Evolutionary conservation across 1,284 basidiomycete species (phyloP), one percentile per base, ranked within the genome.

Genomic region (Kwoniella shivajii): DNA sequence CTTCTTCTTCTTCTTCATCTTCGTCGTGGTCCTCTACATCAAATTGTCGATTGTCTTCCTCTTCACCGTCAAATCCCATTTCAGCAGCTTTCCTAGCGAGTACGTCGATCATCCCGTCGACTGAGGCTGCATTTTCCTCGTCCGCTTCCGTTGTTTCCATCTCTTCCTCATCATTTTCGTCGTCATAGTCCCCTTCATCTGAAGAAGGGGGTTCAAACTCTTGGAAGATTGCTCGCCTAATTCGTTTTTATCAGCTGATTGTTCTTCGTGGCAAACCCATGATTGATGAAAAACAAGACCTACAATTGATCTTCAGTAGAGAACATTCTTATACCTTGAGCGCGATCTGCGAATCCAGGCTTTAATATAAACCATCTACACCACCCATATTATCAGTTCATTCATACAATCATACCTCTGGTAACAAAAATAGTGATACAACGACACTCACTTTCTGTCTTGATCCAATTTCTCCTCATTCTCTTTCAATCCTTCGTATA

Each of bases 291-390:
- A 2, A 39, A 9, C 16, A 39, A n/a, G 0, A 64, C 76, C 61
- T 58, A 74, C 58, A 99, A 79, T 34, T 85, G 80, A 10, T 87
- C 84, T 72, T 88, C 87, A 46, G 84, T 88, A 51, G 88, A 85
- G 76, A 99, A 98, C 50, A 99, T 80, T 36, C 94, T 81, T 61
- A 99, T 95, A 0, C 95, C 96, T 81, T 92, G 90, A 4, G 92
- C 96, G 52, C 92, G 84, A 80, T 99, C 95, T 1, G 94, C 88
- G 88, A 99, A 96, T 11, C 92, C 92, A 36, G 96, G 94, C 78
- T 99, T 99, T 51, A 99, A 78, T 56, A 97, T 94, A 83, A 87
- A 97, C 92, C 93, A 80, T 46, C 71, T 74, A 20, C 7, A 34
- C 4, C 11, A 39, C 26, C n/a, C 34, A 10, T 10, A 3, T n/a